Percentiles rank a stretch among this genome's conserved stretches.
Evolutionary conservation across 352 stramenopile genomes (phyloP).

Genomic region (Elongisporangium senticosum): DNA sequence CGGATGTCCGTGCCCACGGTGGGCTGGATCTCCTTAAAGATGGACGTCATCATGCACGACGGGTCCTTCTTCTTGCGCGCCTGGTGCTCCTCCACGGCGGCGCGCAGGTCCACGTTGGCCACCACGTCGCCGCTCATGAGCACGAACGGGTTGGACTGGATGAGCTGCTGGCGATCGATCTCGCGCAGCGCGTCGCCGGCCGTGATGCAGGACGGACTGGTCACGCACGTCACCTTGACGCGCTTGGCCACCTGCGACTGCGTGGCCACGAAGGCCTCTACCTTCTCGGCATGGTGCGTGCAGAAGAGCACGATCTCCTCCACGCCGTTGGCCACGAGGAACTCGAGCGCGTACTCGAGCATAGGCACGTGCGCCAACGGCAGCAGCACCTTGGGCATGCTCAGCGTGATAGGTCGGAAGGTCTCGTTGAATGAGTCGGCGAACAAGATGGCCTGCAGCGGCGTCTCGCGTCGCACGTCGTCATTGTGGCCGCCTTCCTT

Average conservation of each 20-base stretch:
- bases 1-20: slow-evolving; percentile 54
- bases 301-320: slow-evolving; percentile 96
- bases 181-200: slow-evolving; percentile 94
- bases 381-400: slow-evolving; percentile 91
- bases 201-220: slow-evolving; percentile 81
- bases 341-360: slow-evolving; percentile 97
- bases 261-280: slow-evolving; percentile 82
- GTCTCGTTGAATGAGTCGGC: slow-evolving; percentile 93
- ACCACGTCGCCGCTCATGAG: slow-evolving; percentile 96
- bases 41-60: slow-evolving; percentile 94
- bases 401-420: slow-evolving; percentile 90
- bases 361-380: slow-evolving; percentile 96
- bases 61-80: slow-evolving; percentile 85
- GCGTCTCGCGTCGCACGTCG: slow-evolving; percentile 87
- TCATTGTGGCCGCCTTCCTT: slow-evolving; percentile 27
- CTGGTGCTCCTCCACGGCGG: slow-evolving; percentile 68
- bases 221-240: slow-evolving; percentile 64
- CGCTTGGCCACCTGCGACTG: slow-evolving; percentile 50
- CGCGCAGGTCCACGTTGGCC: slow-evolving; percentile 92
- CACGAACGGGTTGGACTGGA: slow-evolving; percentile 97
- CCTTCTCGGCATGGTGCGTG: slow-evolving; percentile 74
- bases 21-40: slow-evolving; percentile 88
- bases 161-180: slow-evolving; percentile 91
- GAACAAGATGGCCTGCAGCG: slow-evolving; percentile 96
- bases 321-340: slow-evolving; percentile 91